Evolutionary conservation across 2,329 filamentous ascomycete genomes (phyloP).

Genomic region (Stagonosporopsis cucurbitacearum): DNA sequence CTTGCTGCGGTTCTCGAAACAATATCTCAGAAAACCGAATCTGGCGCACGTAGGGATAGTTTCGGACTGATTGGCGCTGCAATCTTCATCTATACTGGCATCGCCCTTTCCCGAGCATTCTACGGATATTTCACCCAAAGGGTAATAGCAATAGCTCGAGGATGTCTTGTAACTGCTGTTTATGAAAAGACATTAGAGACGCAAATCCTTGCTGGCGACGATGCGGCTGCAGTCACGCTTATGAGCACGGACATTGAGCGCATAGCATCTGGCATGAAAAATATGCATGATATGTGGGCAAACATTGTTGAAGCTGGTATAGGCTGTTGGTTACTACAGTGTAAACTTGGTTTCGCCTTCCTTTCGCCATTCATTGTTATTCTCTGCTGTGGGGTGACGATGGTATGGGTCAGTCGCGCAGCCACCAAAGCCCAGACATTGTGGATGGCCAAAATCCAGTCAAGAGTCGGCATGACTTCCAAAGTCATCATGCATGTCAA

Average conservation of each 20-base stretch:
- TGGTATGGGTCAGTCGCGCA: slow-evolving; percentile 28
- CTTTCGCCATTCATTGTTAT: slow-evolving; percentile 28
- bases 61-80: slow-evolving; percentile 12
- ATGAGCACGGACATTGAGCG: slow-evolving; percentile 37
- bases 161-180: background rate
- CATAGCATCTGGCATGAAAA: slow-evolving; percentile 17
- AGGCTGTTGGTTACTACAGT: slow-evolving; percentile 25
- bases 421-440: slow-evolving; percentile 29
- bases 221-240: slow-evolving; percentile 24
- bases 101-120: slow-evolving; percentile 7
- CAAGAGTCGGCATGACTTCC: slow-evolving; percentile 34
- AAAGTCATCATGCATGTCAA: slow-evolving; percentile 48
- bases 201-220: slow-evolving; percentile 4
- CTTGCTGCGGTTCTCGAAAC: slow-evolving; percentile 24
- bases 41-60: background rate
- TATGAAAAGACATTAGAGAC: slow-evolving; percentile 1
- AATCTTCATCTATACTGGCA: slow-evolving; percentile 1
- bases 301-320: slow-evolving; percentile 19
- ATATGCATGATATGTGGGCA: slow-evolving; percentile 33
- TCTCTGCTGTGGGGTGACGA: slow-evolving; percentile 22
- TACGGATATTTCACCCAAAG: slow-evolving; percentile 3
- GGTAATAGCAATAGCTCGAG: slow-evolving; percentile 1
- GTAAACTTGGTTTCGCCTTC: slow-evolving; percentile 30
- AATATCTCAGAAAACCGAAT: slow-evolving; percentile 20
- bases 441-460: slow-evolving; percentile 37